A percentile compares a stretch with the other conserved stretches of the same genome.
Evolutionary conservation across 257 asterid species (phyloP).

Genomic region (Nicotiana attenuata): DNA sequence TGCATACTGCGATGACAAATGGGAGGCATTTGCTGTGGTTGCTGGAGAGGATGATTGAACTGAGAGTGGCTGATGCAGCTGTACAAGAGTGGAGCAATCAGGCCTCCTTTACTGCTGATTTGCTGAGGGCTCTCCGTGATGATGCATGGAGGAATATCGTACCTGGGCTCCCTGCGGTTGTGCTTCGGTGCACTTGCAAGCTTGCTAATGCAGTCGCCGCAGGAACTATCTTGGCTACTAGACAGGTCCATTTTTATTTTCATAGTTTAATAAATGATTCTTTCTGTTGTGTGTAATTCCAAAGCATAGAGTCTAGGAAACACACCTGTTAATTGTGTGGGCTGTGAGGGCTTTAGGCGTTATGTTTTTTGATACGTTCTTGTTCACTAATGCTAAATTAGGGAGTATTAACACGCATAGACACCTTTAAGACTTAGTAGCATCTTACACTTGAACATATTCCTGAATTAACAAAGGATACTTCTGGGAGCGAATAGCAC

Average conservation of each 20-base stretch:
- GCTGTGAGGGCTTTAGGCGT: background rate
- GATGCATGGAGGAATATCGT: conserved; percentile 72
- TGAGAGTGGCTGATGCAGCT: conserved; percentile 82
- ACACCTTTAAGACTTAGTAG: background rate
- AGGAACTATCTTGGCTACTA: conserved; percentile 62
- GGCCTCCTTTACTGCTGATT: conserved; percentile 59
- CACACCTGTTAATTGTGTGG: background rate
- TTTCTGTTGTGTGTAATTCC: background rate
- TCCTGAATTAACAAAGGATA: background rate
- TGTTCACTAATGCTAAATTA: background rate
- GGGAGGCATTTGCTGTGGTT: conserved; percentile 84
- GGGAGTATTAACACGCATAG: background rate
- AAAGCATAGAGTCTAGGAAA: background rate
- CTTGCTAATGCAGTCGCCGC: conserved; percentile 73
- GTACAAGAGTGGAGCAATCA: conserved; percentile 84
- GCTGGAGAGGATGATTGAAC: conserved; percentile 96
- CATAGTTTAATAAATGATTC: background rate
- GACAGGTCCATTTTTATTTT: conserved; percentile 51
- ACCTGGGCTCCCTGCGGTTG: conserved; percentile 71
- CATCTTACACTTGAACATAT: background rate
- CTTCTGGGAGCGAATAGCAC: background rate
- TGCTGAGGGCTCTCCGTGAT: conserved; percentile 69
- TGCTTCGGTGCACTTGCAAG: conserved; percentile 80
- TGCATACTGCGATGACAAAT: conserved; percentile 78
- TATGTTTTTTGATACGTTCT: background rate